Conservation (phyloP, 2,329 filamentous ascomycete species). For the Xylariaceae sp. region DNA sequence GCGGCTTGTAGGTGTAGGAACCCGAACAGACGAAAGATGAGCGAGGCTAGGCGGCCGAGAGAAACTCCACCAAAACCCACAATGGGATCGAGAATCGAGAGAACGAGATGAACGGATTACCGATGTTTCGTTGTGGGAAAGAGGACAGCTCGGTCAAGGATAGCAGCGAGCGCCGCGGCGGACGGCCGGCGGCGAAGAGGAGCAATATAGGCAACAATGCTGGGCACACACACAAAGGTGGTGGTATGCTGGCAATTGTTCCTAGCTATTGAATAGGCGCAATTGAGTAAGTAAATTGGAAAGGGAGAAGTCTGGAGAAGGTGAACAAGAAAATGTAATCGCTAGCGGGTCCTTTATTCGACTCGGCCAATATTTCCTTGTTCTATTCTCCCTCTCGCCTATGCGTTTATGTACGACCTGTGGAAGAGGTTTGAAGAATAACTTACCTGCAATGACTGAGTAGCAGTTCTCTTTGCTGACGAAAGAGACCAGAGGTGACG, state of each 20-base stretch:
- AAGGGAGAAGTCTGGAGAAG: neutral
- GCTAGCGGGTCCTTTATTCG: constrained; percentile 15
- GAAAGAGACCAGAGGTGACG: no score
- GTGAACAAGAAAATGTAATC: constrained; percentile 7
- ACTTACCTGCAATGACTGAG: no score
- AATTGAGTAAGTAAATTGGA: neutral
- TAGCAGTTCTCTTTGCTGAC: no score
- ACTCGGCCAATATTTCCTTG: constrained; percentile 11
- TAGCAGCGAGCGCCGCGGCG: neutral
- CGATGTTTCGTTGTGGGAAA: neutral
- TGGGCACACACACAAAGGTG: constrained; percentile 11
- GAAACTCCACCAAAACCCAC: neutral
- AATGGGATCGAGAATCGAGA: constrained; percentile 1
- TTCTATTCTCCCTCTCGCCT: neutral
- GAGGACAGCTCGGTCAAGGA: neutral
- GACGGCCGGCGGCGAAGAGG: neutral
- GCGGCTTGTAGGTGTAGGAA: constrained; percentile 4
- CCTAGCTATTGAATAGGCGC: neutral
- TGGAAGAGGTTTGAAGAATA: no score
- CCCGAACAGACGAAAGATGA: neutral
- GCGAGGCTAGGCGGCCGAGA: neutral
- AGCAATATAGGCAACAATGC: constrained; percentile 6
- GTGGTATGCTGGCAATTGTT: constrained; percentile 10
- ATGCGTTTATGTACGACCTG: neutral
- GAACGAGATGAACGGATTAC: constrained; percentile 5